Conservation (phyloP, 495 filamentous ascomycete species). For the Neurospora tetrasperma region DNA sequence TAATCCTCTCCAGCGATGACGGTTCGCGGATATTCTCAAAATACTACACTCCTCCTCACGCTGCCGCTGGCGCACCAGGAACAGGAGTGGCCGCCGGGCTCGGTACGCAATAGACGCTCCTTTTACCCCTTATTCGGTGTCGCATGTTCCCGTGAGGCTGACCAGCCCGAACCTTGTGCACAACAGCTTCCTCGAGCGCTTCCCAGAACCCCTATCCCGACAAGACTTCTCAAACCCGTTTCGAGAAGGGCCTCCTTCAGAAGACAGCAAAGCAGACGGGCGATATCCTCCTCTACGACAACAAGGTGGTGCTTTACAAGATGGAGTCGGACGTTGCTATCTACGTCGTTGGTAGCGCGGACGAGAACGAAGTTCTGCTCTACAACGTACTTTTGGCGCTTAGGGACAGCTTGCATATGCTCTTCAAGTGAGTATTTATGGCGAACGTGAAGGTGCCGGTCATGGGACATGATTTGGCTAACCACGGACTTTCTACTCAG, state of each 20-base stretch:
- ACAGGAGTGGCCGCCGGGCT: slow-evolving; percentile 1
- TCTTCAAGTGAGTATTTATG: slow-evolving; percentile 52
- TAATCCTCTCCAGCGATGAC: slow-evolving; percentile 68
- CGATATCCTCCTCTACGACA: slow-evolving; percentile 95
- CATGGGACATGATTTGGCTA: slow-evolving; percentile 36
- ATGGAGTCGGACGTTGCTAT: slow-evolving; percentile 95
- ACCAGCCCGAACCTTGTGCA: neutral
- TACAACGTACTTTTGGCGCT: slow-evolving; percentile 87
- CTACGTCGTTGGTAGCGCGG: slow-evolving; percentile 74
- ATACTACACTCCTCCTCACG: slow-evolving; percentile 87
- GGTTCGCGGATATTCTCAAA: slow-evolving; percentile 85
- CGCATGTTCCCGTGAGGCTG: neutral
- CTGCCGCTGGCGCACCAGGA: slow-evolving; percentile 42
- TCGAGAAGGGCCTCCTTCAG: slow-evolving; percentile 90
- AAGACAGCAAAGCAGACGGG: slow-evolving; percentile 94
- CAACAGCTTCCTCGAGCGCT: slow-evolving; percentile 11
- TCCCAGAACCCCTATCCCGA: slow-evolving; percentile 70
- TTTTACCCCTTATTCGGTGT: neutral
- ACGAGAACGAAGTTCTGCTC: slow-evolving; percentile 94
- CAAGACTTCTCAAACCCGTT: slow-evolving; percentile 83
- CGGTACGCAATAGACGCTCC: slow-evolving; percentile 4
- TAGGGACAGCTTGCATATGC: slow-evolving; percentile 76
- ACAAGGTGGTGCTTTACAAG: slow-evolving; percentile 92
- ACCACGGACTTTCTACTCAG: neutral
- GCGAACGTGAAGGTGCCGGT: neutral